These are phyloP conservation scores for Zygoascus bituminiphila DNA, from an alignment of 805 yeast genomes.

Conservation along the genomic window DNA sequence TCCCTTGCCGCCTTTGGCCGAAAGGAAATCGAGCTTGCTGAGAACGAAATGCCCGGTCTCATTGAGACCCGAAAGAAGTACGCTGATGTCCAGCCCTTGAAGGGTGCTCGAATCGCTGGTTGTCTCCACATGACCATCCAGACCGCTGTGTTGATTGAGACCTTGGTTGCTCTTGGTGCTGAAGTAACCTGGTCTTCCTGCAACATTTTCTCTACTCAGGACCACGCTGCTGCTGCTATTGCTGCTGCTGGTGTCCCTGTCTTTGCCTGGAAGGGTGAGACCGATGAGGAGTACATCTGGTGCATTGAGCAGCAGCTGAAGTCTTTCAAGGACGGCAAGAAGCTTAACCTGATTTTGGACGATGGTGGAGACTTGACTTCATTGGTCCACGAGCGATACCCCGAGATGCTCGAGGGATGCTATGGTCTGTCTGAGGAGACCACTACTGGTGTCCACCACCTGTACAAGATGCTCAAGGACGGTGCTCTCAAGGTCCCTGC, in stretches of 20 bases:
- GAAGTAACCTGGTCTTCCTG: slow-evolving; percentile 99
- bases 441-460: slow-evolving; percentile 99
- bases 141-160: slow-evolving; percentile 97
- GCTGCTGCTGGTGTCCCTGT: slow-evolving; percentile 99
- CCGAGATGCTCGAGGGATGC: slow-evolving; percentile 93
- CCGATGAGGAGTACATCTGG: slow-evolving; percentile 99
- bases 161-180: slow-evolving; percentile 95
- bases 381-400: slow-evolving; percentile 94
- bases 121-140: slow-evolving; percentile 99
- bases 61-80: slow-evolving; percentile 94
- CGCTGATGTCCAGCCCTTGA: slow-evolving; percentile 87
- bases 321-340: slow-evolving; percentile 92
- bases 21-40: slow-evolving; percentile 97
- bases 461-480: slow-evolving; percentile 91
- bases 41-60: slow-evolving; percentile 99
- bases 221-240: slow-evolving; percentile 99
- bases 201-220: slow-evolving; percentile 99
- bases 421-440: slow-evolving; percentile 98
- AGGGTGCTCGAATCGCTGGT: slow-evolving; percentile 98
- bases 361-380: slow-evolving; percentile 99
- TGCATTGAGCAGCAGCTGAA: slow-evolving; percentile 98
- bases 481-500: slow-evolving; percentile 93
- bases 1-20: slow-evolving; percentile 99
- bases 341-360: slow-evolving; percentile 93
- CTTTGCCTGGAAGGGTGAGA: slow-evolving; percentile 99